Evolutionary conservation across 1,284 basidiomycete genomes (phyloP), one percentile per base, ranked within the genome.

Genomic region (Boletellus deceptivus): DNA sequence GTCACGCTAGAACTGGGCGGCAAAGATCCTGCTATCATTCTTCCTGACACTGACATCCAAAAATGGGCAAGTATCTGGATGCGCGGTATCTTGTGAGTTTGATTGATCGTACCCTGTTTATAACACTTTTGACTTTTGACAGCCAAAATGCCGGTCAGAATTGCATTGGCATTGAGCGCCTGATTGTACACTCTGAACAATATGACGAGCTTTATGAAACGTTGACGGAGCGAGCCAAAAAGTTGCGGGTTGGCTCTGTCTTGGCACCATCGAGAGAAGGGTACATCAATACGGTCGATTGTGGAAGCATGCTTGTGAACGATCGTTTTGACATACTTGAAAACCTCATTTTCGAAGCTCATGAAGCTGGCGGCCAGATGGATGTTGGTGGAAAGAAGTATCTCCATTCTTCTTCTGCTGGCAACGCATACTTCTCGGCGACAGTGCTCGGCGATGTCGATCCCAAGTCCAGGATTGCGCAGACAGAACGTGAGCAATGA

Each of bases 111-210:
- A 13, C 4, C 33, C 13, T 6, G 13, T 40, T 11, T 29, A 16
- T 41, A 22, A 31, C 33, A 48, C 16, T 44, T 49, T 16, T 55
- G 29, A 36, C 38, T 47, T 31, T 27, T 35, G 42, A 39, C 62
- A 92, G 90, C 75, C 92, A 94, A 76, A 93, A 92, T 55, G 80
- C 82, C 38, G 96, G 96, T 16, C 96, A 98, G 72, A 98, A 98
- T 68, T 99, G 96, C 67, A 96, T 97, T 59, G 94, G 95, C 25
- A 91, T 96, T 53, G 96, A 99, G 69, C 83, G 94, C 1, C 83
- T 98, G 57, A 81, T 98, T 41, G 92, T 98, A 31, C 91, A 93
- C 59, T 67, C 74, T 0, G 76, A 77, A 0, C 85, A 92, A 58
- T 87, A 93, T 58, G 80, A 89, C 29, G 77, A 83, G 6, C 80